Conservation (phyloP, 2,329 filamentous ascomycete genomes). For the Penicillium sp. region DNA sequence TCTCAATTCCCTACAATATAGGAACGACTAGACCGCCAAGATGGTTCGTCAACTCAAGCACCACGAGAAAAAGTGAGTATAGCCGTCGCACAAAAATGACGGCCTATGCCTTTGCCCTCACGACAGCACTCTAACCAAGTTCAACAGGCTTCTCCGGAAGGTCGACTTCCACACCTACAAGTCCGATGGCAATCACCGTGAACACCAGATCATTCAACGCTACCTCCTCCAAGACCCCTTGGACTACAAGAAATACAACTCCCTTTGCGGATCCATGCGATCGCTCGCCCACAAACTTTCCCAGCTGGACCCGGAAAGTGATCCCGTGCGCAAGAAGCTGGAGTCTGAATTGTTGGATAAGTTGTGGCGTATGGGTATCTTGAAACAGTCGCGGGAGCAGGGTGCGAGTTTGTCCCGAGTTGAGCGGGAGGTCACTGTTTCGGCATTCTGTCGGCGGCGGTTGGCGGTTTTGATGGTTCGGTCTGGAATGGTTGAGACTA, state of each 20-base stretch:
- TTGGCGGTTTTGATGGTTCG: constrained; percentile 90
- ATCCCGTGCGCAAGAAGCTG: constrained; percentile 75
- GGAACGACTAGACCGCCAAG: constrained; percentile 22
- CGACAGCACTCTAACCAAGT: constrained; percentile 2
- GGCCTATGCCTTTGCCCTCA: neutral
- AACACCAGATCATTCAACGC: constrained; percentile 73
- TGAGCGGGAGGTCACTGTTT: constrained; percentile 85
- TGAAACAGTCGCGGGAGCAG: constrained; percentile 72
- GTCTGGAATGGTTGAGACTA: constrained; percentile 85
- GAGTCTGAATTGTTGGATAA: constrained; percentile 88
- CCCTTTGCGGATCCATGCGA: constrained; percentile 75
- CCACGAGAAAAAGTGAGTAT: constrained; percentile 77
- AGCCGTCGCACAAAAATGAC: neutral
- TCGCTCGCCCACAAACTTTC: constrained; percentile 87
- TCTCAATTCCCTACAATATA: neutral
- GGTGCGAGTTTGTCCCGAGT: constrained; percentile 69
- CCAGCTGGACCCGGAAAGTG: constrained; percentile 74
- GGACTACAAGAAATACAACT: constrained; percentile 72
- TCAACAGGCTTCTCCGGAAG: constrained; percentile 68
- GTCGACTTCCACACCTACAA: constrained; percentile 96
- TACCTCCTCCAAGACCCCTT: constrained; percentile 90
- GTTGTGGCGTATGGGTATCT: constrained; percentile 86
- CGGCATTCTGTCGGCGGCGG: constrained; percentile 78
- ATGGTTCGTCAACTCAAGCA: constrained; percentile 98
- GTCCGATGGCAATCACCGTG: constrained; percentile 81